phyloP scores from a whole-genome alignment of 2,329 filamentous ascomycete species.

The Cladobotryum mycophilum region DNA sequence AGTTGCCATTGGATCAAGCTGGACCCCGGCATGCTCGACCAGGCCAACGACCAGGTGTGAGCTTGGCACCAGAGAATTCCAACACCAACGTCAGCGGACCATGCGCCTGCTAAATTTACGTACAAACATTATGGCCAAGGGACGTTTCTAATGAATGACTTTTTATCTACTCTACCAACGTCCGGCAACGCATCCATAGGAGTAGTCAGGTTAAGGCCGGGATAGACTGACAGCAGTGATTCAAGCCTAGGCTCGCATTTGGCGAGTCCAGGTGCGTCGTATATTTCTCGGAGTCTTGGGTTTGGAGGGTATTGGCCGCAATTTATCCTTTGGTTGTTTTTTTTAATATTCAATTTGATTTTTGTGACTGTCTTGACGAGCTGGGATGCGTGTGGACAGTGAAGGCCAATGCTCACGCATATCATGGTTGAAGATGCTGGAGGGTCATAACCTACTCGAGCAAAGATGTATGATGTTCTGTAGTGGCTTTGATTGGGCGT shows the following conservation, averaged over 20 bases:
- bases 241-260: constrained; percentile 19
- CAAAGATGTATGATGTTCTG: constrained; percentile 11
- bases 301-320: constrained; percentile 32
- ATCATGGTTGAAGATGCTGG: neutral
- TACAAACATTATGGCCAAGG: constrained; percentile 5
- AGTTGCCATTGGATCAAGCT: constrained; percentile 90
- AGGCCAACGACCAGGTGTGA: constrained; percentile 54
- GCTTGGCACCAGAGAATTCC: constrained; percentile 48
- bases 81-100: constrained; percentile 51
- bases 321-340: constrained; percentile 27
- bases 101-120: constrained; percentile 47
- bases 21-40: constrained; percentile 80
- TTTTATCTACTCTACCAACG: constrained; percentile 12
- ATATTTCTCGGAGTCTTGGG: constrained; percentile 37
- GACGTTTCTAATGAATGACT: constrained; percentile 10
- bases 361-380: constrained; percentile 7
- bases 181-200: constrained; percentile 18
- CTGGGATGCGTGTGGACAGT: neutral
- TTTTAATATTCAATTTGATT: constrained; percentile 17
- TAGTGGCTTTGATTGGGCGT: constrained; percentile 13
- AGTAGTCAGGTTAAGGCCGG: constrained; percentile 18
- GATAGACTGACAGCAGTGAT: constrained; percentile 23
- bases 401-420: neutral
- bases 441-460: constrained; percentile 5
- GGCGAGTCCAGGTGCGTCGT: constrained; percentile 24